Base-by-base conservation (phyloP, 768 basidiomycete species). In the Dacryopinax primogenitus region DNA sequence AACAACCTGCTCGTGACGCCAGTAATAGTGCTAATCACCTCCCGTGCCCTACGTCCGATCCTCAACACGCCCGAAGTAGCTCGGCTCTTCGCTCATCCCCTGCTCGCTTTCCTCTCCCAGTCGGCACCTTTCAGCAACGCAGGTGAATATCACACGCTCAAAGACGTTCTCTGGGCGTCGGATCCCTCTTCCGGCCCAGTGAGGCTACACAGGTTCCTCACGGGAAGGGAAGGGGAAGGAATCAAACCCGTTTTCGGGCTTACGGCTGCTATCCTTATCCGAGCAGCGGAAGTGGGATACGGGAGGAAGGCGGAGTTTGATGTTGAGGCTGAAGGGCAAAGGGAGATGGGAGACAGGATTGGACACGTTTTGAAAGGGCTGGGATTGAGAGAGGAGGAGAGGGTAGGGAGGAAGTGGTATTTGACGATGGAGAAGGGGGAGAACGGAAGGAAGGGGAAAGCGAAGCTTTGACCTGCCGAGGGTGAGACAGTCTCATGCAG, bases 191-290 rank as follows among this genome's bases (percentile, higher is more conserved):
- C 77, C 1, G 73, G 80, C 39, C 72, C 72, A 4, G 76, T 80
- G 18, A 83, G 90, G 26, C 79, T 84, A 68, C 92, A 94, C 74
- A 77, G 80, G 18, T 95, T 95, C 77, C 78, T 92, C 62, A 95
- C 92, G 0, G 92, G 92, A 0, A 78, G 91, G 41, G 92, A 95
- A 72, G 84, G 81, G 1, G 85, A 86, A 15, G 91, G 92, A 0
- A 82, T 90, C 15, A 93, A 91, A 70, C 92, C 92, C n/a, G 83
- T 94, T 0, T 90, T 85, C 69, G 92, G 92, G 7, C 75, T 95
- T 9, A 95, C 92, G 32, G 84, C 91, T 11, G 75, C 79, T 0
- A 83, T 85, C 62, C 74, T 85, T 23, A 80, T 85, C 63, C 75
- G 74, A 28, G 76, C 76, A 3, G 83, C 84, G 0, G 71, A 70